Base-by-base conservation (phyloP, 2,329 filamentous ascomycete species). In the Pseudogymnoascus sp. region DNA sequence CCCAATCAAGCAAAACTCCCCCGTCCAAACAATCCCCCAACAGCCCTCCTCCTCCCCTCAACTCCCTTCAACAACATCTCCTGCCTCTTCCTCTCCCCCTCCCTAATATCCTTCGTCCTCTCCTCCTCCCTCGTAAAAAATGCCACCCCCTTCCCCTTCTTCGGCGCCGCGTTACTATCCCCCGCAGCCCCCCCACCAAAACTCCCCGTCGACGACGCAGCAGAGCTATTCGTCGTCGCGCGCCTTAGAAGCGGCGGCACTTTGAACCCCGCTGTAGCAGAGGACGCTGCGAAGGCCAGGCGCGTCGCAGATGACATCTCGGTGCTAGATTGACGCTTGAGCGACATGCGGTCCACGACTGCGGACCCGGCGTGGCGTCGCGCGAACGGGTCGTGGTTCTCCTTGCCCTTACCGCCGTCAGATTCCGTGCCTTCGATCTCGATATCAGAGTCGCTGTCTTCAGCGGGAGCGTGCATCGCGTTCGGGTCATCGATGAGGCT, bases 401-500 rank as follows among this genome's bases (percentile, higher is more conserved):
- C 70, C 41, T 72, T 68, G 21, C 68, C 67, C 39, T 71, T 75
- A 67, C n/a, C 19, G 19, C 60, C 16, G 13, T 39, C 19, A 1
- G 37, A 25, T 3, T 3, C 13, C 2, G 34, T 37, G 64, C 68
- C 45, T 68, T 65, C 81, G 63, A 80, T 80, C 3, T 83, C 81
- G 41, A 80, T 81, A 2, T 82, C 80, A 65, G 80, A 80, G n/a
- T 80, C 83, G 28, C 80, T 80, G 60, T 78, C 80, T 54, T 81
- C 77, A n/a, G 78, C 75, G 1, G 78, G 78, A 68, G 83, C 70
- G 14, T 64, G 75, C 71, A 69, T 77, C 10, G 75, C 70, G 64
- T 84, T 80, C 25, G 85, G 83, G 48, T 90, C 85, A 23, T 96
- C 92, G 14, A 96, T 86, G 8, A 97, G 82, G 74, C 89, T 90